Evolutionary conservation across 176 grass and related monocot genomes (phyloP).

Genomic region (Phyllostachys edulis): DNA sequence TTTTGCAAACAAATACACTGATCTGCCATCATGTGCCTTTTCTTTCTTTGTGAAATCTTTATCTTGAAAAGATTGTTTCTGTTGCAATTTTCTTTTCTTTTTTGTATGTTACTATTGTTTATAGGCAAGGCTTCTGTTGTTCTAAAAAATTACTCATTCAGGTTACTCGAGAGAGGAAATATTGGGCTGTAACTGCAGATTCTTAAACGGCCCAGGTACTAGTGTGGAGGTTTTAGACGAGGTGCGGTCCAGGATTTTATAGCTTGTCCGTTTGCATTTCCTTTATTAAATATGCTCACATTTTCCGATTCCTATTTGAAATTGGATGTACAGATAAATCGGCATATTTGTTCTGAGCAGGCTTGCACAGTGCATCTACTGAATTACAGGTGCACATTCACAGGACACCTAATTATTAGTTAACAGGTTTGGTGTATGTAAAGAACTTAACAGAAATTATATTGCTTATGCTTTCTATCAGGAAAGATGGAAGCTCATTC

Average conservation of each 20-base stretch:
- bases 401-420: slow-evolving; percentile 2
- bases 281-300: neutral
- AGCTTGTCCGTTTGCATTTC: slow-evolving; percentile 14
- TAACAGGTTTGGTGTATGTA: neutral
- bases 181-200: slow-evolving; percentile 71
- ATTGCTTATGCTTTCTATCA: slow-evolving; percentile 37
- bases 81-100: neutral
- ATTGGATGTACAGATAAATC: slow-evolving; percentile 63
- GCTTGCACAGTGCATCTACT: slow-evolving; percentile 70
- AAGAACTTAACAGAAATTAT: slow-evolving; percentile 23
- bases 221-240: slow-evolving; percentile 67
- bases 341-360: slow-evolving; percentile 59
- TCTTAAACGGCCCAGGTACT: slow-evolving; percentile 73
- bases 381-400: slow-evolving; percentile 64
- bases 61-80: neutral
- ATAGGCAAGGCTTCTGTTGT: neutral
- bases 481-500: slow-evolving; percentile 87
- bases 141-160: slow-evolving; percentile 25
- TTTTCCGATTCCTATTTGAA: slow-evolving; percentile 23
- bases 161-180: slow-evolving; percentile 93
- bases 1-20: neutral
- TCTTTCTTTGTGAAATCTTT: neutral
- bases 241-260: slow-evolving; percentile 41
- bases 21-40: neutral
- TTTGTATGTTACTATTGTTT: neutral